Evolutionary conservation across 768 basidiomycete genomes (phyloP), one percentile per base, ranked within the genome.

Genomic region (Sistotremastrum suecicum): DNA sequence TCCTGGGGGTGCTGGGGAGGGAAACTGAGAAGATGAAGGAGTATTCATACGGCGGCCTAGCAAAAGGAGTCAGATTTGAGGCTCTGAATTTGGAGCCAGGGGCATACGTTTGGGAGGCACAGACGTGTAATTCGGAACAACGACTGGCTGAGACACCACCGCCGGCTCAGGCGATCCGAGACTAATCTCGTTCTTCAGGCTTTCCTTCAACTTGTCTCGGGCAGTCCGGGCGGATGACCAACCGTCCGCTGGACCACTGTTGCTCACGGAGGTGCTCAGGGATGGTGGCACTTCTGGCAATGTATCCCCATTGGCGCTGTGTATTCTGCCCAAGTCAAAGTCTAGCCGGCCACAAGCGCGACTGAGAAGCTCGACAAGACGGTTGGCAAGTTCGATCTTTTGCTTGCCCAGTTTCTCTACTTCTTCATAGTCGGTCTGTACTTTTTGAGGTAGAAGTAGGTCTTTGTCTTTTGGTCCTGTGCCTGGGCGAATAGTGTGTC

Each of bases 281-380:
- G 12, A 43, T 42, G 28, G 37, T 48, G n/a, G 37, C 40, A 9
- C 34, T 44, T 37, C 5, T 41, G 33, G 43, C 47, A 42, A 46
- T 42, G 36, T 6, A 20, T 36, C 32, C 44, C 38, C 34, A 40
- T 29, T 11, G 20, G 20, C 20, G 20, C 20, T 20, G 20, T 20
- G 61, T 28, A 71, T 70, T 31, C 60, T 60, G 11, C 56, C 58
- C 2, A 75, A 58, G 50, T 75, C 72, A 45, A 67, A 55, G 36
- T 59, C 61, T 2, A 59, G 66, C 46, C 66, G 74, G 32, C 75
- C 76, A 3, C 56, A 69, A 32, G 78, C 74, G 8, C 62, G 73
- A n/a, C 64, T 67, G 2, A 73, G 74, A 7, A 58, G 64, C 10
- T 57, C 63, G 1, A 62, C 62, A 33, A 66, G 63, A 10, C 65